Conservation (phyloP, 2,329 filamentous ascomycete genomes). For the Nemania serpens region DNA sequence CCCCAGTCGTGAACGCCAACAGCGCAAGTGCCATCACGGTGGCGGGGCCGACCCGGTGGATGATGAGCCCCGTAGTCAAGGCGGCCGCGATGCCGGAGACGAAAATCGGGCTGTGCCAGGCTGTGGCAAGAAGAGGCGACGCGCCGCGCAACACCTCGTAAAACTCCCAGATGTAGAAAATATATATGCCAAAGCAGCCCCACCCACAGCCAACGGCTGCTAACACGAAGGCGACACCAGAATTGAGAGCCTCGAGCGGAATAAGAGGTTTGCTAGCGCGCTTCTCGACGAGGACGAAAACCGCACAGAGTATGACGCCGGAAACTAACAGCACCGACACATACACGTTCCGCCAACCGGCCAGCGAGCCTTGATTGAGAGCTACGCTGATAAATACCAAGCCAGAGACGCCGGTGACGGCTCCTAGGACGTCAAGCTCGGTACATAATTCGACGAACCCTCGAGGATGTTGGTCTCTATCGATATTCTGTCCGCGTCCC, state of each 20-base stretch:
- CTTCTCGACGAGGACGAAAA: slow-evolving; percentile 59
- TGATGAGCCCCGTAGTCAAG: slow-evolving; percentile 37
- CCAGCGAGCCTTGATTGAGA: slow-evolving; percentile 61
- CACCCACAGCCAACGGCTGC: slow-evolving; percentile 53
- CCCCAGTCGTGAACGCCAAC: slow-evolving; percentile 40
- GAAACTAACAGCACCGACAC: slow-evolving; percentile 55
- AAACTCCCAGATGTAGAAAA: slow-evolving; percentile 51
- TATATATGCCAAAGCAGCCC: slow-evolving; percentile 51
- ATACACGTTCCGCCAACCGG: slow-evolving; percentile 58
- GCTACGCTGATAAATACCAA: slow-evolving; percentile 62
- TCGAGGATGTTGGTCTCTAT: background rate
- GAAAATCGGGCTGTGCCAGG: slow-evolving; percentile 46
- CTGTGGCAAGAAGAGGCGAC: slow-evolving; percentile 45
- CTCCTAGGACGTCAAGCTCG: slow-evolving; percentile 39
- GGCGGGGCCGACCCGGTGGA: slow-evolving; percentile 40
- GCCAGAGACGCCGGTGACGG: slow-evolving; percentile 52
- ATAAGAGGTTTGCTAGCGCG: slow-evolving; percentile 55
- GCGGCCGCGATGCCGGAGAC: slow-evolving; percentile 45
- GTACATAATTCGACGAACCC: slow-evolving; percentile 30
- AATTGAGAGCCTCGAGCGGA: slow-evolving; percentile 54
- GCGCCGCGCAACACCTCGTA: slow-evolving; percentile 46
- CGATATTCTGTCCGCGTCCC: background rate
- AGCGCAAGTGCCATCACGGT: slow-evolving; percentile 41
- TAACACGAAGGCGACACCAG: slow-evolving; percentile 54
- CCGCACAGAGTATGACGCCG: slow-evolving; percentile 53